Base-by-base conservation (phyloP, 1,284 basidiomycete genomes). In the Puccinia triticina region DNA sequence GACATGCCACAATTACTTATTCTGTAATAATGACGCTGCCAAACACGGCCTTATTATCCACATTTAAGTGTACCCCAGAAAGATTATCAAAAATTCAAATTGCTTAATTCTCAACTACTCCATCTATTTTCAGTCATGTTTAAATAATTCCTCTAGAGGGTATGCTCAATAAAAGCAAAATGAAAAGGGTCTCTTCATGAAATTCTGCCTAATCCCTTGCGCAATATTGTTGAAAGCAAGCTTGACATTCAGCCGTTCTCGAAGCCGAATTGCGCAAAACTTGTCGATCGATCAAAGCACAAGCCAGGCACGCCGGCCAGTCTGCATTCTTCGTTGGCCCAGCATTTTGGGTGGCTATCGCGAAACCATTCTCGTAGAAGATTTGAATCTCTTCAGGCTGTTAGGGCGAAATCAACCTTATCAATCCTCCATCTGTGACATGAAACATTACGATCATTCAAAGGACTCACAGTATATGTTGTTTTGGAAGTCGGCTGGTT, bases 201-300 rank as follows among this genome's bases (percentile, higher is more conserved):
- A 32, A 61, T 34, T 16, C 16, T 32, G n/a, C 7, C 37, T 72
- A 74, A 23, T 53, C 50, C 14, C 18, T 57, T 32, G 80, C 80
- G 64, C 80, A 82, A 69, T 82, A 76, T 43, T 61, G 73, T 50
- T 76, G 67, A 64, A 82, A 82, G 40, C 80, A 82, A 55, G 29
- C 32, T 76, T 75, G 73, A 69, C 80, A 82, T 76, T 82, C 72
- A 21, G 48, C 32, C 7, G 80, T 82, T 67, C 61, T 59, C 1
- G 72, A 43, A 16, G 32, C 21, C 18, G 43, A 37, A 16, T 75
- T 53, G 5, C 72, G 57, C 12, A n/a, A 10, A 32, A 66, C 43
- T 69, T 82, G 80, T 57, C 71, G 71, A 23, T 75, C 71, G 57
- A 82, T 75, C 43, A 82, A 29, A 7, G 59, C 71, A 66, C 80